Percentiles rank a stretch among this genome's conserved stretches.
Evolutionary conservation across 225 moss, liverwort and hornwort species (phyloP).

Genomic region (Pleurozium schreberi): DNA sequence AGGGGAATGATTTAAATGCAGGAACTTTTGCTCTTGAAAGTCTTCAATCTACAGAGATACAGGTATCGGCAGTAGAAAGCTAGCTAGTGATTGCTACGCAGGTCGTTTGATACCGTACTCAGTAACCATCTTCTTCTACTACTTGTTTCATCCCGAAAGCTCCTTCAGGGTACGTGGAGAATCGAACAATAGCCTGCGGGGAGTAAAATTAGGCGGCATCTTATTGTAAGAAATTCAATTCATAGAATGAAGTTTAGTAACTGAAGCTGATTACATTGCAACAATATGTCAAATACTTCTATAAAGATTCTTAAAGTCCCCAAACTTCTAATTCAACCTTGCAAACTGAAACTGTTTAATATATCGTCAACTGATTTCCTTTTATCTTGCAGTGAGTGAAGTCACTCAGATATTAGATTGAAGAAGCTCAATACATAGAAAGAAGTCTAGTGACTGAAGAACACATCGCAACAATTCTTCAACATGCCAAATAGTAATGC

Average conservation of each 20-base stretch:
- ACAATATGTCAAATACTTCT: background rate
- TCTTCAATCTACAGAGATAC: constrained; percentile 72
- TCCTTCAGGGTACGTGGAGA: background rate
- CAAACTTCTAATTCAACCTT: too few relatives aligned
- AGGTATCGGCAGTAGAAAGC: constrained; percentile 51
- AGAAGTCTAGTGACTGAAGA: background rate
- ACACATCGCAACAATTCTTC: background rate
- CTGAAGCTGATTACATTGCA: background rate
- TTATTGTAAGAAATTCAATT: background rate
- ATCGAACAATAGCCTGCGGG: background rate
- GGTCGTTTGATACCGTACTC: background rate
- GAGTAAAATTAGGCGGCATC: background rate
- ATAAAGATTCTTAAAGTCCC: background rate
- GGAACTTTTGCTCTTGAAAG: constrained; percentile 65
- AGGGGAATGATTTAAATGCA: constrained; percentile 88
- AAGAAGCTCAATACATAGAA: background rate
- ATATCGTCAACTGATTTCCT: background rate
- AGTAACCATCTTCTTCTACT: background rate
- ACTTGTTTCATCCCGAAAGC: background rate
- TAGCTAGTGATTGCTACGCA: background rate
- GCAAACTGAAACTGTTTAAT: background rate
- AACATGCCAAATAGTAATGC: background rate
- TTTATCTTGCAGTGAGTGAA: background rate
- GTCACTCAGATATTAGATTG: background rate
- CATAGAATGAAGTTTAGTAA: background rate